Conservation (phyloP, 2,329 filamentous ascomycete species). For the Clarireedia hainanense region DNA sequence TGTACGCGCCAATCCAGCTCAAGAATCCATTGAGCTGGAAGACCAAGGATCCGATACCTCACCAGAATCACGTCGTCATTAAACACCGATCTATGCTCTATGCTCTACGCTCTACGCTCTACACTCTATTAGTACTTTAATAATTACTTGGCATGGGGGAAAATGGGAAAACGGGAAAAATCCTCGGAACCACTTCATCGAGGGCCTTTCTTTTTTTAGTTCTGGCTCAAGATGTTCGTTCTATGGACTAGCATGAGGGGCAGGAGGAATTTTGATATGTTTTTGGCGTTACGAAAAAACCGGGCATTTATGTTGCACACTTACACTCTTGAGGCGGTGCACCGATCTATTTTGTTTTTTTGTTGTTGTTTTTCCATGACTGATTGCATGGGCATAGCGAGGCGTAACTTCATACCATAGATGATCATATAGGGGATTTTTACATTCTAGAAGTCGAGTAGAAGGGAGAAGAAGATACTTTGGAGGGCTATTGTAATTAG, state of each 20-base stretch:
- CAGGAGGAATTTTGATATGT: not conserved
- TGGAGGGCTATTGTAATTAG: slow-evolving; percentile 2
- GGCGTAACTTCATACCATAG: slow-evolving; percentile 6
- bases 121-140: not conserved
- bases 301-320: not conserved
- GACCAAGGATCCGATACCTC: slow-evolving; percentile 12
- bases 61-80: not conserved
- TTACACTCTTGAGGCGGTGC: not conserved
- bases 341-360: not conserved
- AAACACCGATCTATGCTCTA: not conserved
- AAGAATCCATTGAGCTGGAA: slow-evolving; percentile 21
- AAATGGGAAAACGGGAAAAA: not conserved
- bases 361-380: not conserved
- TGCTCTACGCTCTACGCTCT: too few relatives aligned
- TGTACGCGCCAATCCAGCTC: slow-evolving; percentile 23
- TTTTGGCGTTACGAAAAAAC: not conserved
- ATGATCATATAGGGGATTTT: not conserved
- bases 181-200: not conserved
- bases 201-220: not conserved
- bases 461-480: not conserved
- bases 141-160: not conserved
- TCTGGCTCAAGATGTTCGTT: not conserved
- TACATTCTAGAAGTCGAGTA: not conserved
- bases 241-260: not conserved
- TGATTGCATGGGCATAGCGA: slow-evolving; percentile 1